Evolutionary conservation across 768 basidiomycete genomes (phyloP).

Genomic region (Suillus luteus): DNA sequence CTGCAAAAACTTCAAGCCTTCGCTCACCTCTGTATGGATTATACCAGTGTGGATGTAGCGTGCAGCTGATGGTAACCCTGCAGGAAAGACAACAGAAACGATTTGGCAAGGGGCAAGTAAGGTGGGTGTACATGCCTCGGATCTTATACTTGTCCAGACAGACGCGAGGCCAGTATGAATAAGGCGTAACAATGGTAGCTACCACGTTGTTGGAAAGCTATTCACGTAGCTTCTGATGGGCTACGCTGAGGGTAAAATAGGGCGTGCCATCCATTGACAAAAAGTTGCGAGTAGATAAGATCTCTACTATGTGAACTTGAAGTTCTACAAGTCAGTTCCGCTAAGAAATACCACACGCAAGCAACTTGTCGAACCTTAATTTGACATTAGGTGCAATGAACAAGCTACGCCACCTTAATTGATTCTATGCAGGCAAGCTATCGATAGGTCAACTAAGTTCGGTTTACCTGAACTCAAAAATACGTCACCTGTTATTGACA

Average conservation of each 20-base stretch:
- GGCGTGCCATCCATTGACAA: neutral
- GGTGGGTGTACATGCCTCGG: neutral
- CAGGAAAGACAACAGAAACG: neutral
- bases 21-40: neutral
- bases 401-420: too few species aligned
- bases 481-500: too few species aligned
- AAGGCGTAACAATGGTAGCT: neutral
- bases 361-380: neutral
- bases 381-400: too few species aligned
- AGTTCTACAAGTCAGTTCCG: too few species aligned
- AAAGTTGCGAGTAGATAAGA: neutral
- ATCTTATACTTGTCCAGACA: neutral
- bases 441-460: too few species aligned
- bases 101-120: neutral
- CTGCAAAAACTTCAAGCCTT: neutral
- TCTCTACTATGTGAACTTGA: too few species aligned
- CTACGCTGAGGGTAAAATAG: neutral
- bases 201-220: neutral
- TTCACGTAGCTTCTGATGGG: neutral
- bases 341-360: neutral
- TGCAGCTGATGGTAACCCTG: neutral
- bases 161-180: neutral
- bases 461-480: too few species aligned
- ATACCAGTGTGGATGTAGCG: neutral
- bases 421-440: too few species aligned